phyloP scores from a whole-genome alignment of 2,329 filamentous ascomycete genomes.

The Sphaerostilbella broomeana region DNA sequence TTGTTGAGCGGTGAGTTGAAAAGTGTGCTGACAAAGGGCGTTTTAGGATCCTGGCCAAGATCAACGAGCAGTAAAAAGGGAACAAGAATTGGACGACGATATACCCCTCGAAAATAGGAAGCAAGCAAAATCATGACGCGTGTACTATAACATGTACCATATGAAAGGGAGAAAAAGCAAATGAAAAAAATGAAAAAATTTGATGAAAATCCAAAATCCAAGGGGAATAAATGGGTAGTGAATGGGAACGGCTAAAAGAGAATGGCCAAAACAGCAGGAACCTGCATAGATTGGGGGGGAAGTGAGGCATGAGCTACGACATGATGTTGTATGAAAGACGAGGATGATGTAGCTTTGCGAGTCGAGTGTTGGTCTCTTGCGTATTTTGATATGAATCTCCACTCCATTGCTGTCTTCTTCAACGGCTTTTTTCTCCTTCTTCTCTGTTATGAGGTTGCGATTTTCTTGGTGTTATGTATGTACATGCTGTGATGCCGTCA shows the following conservation, averaged over 20 bases:
- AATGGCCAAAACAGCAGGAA: neutral
- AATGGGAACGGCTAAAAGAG: neutral
- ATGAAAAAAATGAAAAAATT: conserved; percentile 4
- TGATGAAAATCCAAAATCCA: neutral
- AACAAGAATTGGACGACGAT: neutral
- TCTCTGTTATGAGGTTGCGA: no score
- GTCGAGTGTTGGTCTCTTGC: conserved; percentile 18
- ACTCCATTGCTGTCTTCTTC: conserved; percentile 14
- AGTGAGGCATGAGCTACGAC: neutral
- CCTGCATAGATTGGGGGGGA: conserved; percentile 7
- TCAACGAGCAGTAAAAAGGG: conserved; percentile 73
- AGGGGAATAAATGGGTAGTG: neutral
- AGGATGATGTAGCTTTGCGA: conserved; percentile 2
- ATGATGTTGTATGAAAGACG: conserved; percentile 13
- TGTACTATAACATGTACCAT: conserved; percentile 33
- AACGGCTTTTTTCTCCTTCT: no score
- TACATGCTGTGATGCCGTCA: no score
- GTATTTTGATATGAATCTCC: conserved; percentile 24
- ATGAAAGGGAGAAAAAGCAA: conserved; percentile 14
- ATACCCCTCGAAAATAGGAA: no score
- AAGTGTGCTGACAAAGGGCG: conserved; percentile 14
- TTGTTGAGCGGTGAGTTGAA: no score
- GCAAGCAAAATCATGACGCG: conserved; percentile 15
- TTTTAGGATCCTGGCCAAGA: conserved; percentile 88
- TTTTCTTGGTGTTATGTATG: no score